phyloP scores from a whole-genome alignment of 768 basidiomycete species.

The Leucocoprinus sp. region DNA sequence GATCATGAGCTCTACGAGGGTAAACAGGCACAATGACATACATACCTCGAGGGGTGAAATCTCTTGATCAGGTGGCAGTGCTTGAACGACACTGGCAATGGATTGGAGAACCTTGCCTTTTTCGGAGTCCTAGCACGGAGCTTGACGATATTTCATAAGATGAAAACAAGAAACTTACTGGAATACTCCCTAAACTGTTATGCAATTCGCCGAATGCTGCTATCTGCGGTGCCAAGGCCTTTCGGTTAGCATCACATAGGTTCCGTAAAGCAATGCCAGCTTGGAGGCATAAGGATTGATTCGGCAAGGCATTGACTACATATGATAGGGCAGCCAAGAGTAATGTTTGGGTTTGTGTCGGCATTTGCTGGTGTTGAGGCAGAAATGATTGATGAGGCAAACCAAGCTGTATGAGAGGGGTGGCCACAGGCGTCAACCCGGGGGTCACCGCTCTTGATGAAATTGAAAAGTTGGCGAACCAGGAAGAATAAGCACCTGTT shows the following conservation, averaged over 20 bases:
- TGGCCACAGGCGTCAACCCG: constrained; percentile 1
- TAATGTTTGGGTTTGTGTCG: constrained; percentile 23
- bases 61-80: constrained; percentile 69
- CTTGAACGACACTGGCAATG: constrained; percentile 90
- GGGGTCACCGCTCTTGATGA: constrained; percentile 12
- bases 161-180: constrained; percentile 38
- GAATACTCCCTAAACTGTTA: constrained; percentile 63
- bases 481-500: constrained; percentile 67
- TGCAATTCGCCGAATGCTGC: constrained; percentile 79
- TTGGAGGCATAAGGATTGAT: constrained; percentile 52
- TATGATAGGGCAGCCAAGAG: constrained; percentile 62
- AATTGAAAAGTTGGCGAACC: constrained; percentile 53
- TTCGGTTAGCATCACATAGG: constrained; percentile 83
- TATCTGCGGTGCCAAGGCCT: constrained; percentile 77
- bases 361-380: constrained; percentile 15
- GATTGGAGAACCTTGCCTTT: constrained; percentile 87
- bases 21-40: constrained; percentile 1
- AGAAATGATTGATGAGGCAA: not conserved
- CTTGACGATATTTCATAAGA: not conserved
- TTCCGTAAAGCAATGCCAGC: constrained; percentile 81
- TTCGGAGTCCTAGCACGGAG: constrained; percentile 56
- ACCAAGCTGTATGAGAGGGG: not conserved
- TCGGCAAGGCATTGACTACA: constrained; percentile 63
- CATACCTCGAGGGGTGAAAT: constrained; percentile 69
- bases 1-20: not conserved